Base-by-base conservation (phyloP, 768 basidiomycete genomes). In the Rickenella mellea region DNA sequence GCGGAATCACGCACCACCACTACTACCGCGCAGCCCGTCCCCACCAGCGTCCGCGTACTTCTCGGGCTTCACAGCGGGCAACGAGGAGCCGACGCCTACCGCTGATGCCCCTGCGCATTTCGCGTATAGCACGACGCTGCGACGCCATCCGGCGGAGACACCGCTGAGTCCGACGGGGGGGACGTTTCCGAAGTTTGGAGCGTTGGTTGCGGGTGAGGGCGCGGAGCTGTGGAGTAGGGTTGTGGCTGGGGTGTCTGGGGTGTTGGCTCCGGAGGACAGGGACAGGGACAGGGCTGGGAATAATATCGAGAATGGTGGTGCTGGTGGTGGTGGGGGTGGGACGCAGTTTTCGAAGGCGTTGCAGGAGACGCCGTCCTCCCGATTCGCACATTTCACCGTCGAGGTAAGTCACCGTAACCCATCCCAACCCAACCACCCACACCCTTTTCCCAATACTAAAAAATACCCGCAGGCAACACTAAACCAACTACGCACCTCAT, bases 1-100 rank as follows among this genome's bases (percentile, higher is more conserved):
- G 3, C 20, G 21, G 27, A 29, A 19, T 17, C 33, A 17, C 39
- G 20, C 17, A 8, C 20, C 21, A 40, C 11, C 36, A 33, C 35
- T 40, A 9, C 39, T 6, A 40, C 11, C 22, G 6, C 57, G 68
- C 37, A 45, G 56, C 1, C 68, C 68, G 2, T 84, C 83, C 5
- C 87, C 85, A 2, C 87, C 87, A 0, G 87, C 87, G 0, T 87
- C 86, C 2, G 71, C 83, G 1, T 89, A 89, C 59, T 90, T 89
- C 52, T 71, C 81, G 0, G 58, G 74, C 1, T 69, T 78, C 25
- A 67, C 73, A 15, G 66, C 62, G 41, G 67, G 75, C 48, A 48
- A 60, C 59, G 55, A 66, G 32, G 60, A 62, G n/a, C 66, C 80
- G 8, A 69, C 75, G 26, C 76, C 80, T 0, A 68, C 75, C 0